Conservation (phyloP, 179 eudicot species). For the Silene noctiflora region DNA sequence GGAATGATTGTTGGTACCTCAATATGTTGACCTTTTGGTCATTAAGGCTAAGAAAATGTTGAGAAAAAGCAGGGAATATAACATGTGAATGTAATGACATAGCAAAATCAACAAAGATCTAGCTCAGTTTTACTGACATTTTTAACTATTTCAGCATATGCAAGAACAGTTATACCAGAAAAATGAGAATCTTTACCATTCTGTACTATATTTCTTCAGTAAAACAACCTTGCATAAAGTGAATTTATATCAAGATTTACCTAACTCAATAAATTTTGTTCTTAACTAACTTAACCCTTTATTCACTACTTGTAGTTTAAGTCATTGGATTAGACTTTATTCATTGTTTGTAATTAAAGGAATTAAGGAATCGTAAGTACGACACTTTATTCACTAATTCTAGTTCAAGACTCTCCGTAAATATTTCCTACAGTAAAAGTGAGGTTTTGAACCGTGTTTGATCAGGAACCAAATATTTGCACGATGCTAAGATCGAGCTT, state of each 20-base stretch:
- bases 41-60: slow-evolving; percentile 8
- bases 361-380: neutral
- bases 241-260: neutral
- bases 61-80: slow-evolving; percentile 17
- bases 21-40: neutral
- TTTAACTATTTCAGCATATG: slow-evolving; percentile 7
- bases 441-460: no score
- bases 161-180: slow-evolving; percentile 1
- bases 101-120: slow-evolving; percentile 3
- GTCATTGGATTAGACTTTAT: neutral
- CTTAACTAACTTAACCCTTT: neutral
- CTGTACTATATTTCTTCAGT: neutral
- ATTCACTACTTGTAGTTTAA: neutral
- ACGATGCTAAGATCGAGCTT: neutral
- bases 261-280: neutral
- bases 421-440: no score
- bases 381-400: no score
- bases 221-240: neutral
- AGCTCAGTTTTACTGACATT: slow-evolving; percentile 2
- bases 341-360: neutral
- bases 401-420: no score
- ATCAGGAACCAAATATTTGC: no score
- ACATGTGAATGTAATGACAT: slow-evolving; percentile 5
- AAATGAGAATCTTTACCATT: slow-evolving; percentile 15
- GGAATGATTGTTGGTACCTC: neutral